These are phyloP conservation scores for Porphyrellus cyaneotinctus DNA, from an alignment of 768 basidiomycete species.

Conservation along the genomic window DNA sequence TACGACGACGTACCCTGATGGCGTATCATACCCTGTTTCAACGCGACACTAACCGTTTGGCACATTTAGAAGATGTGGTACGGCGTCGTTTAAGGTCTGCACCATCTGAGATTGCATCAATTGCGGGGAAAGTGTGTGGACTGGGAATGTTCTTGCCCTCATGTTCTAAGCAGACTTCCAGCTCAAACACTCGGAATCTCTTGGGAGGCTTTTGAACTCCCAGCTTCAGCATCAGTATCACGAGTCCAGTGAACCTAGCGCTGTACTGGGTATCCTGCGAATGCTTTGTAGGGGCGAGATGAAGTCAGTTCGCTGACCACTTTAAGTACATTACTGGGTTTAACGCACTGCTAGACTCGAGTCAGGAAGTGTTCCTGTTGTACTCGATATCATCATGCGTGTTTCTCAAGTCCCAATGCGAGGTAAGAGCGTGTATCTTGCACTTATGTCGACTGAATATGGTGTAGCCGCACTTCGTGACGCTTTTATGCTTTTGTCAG, in stretches of 20 bases:
- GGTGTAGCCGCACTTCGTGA: constrained; percentile 31
- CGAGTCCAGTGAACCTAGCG: constrained; percentile 3
- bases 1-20: constrained; percentile 60
- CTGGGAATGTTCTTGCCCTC: not conserved
- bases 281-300: constrained; percentile 20
- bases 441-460: constrained; percentile 14
- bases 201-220: constrained; percentile 23
- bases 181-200: constrained; percentile 22
- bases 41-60: constrained; percentile 44
- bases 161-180: constrained; percentile 10
- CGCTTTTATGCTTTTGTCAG: constrained; percentile 31
- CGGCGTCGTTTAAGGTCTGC: constrained; percentile 10
- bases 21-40: constrained; percentile 53
- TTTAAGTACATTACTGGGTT: not conserved
- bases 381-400: constrained; percentile 26
- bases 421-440: constrained; percentile 18
- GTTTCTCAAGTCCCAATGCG: constrained; percentile 20
- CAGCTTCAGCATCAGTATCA: constrained; percentile 15
- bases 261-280: constrained; percentile 18
- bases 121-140: constrained; percentile 23
- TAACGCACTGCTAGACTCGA: constrained; percentile 22
- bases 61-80: constrained; percentile 33
- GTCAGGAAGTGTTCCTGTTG: constrained; percentile 12
- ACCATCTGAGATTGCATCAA: constrained; percentile 6
- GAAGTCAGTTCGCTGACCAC: constrained; percentile 16